Percentiles rank a stretch among this genome's conserved stretches.
These are phyloP conservation scores for Angomonas ambiguus DNA, from an alignment of 208 protist species.

Conservation along the genomic window DNA sequence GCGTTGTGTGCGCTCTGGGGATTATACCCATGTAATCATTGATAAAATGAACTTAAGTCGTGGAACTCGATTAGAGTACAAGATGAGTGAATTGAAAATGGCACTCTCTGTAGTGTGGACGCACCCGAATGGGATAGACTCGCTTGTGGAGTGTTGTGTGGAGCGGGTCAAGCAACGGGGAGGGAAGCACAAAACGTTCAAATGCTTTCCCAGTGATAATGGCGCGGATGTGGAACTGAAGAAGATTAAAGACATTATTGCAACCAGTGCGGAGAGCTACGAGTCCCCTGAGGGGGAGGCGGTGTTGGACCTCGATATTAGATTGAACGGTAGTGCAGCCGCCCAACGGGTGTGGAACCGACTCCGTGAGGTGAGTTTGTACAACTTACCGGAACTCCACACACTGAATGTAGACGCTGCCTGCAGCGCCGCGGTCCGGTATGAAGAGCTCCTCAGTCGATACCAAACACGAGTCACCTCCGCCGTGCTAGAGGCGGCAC, in stretches of 20 bases:
- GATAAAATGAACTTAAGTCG: slow-evolving; percentile 84
- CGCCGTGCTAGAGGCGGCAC: slow-evolving; percentile 31
- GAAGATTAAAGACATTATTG: slow-evolving; percentile 43
- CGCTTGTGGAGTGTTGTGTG: slow-evolving; percentile 48
- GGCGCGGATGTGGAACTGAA: not conserved
- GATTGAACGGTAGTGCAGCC: slow-evolving; percentile 15
- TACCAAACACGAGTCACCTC: slow-evolving; percentile 28
- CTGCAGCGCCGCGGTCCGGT: slow-evolving; percentile 23
- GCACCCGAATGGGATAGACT: slow-evolving; percentile 34
- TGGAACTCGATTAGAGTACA: slow-evolving; percentile 45
- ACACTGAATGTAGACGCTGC: slow-evolving; percentile 33
- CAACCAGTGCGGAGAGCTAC: slow-evolving; percentile 29
- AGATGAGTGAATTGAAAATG: slow-evolving; percentile 22
- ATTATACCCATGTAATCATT: slow-evolving; percentile 66
- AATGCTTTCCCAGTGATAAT: slow-evolving; percentile 20
- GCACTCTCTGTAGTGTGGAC: slow-evolving; percentile 42
- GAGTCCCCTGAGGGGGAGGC: slow-evolving; percentile 23
- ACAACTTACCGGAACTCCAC: slow-evolving; percentile 34
- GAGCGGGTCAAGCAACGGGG: slow-evolving; percentile 55
- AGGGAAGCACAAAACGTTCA: slow-evolving; percentile 52
- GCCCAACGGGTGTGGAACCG: slow-evolving; percentile 39
- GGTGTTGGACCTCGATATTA: slow-evolving; percentile 49
- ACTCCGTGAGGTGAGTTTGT: slow-evolving; percentile 26
- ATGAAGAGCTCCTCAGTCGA: slow-evolving; percentile 38
- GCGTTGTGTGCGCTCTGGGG: slow-evolving; percentile 24